These are phyloP conservation scores for Helianthus annuus DNA, from an alignment of 129 eudicot genomes.

Conservation along the genomic window DNA sequence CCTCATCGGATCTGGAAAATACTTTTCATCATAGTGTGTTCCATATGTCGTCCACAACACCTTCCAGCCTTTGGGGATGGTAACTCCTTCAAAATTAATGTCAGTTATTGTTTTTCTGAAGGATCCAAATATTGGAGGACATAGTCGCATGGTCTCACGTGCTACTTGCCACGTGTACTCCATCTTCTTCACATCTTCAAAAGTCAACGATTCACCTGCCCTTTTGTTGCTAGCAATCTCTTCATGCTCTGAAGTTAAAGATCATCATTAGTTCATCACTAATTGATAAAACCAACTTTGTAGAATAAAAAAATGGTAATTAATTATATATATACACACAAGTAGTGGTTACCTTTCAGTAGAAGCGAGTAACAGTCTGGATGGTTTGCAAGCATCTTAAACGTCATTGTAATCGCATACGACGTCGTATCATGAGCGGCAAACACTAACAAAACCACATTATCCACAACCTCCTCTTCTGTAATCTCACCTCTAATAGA, in stretches of 20 bases:
- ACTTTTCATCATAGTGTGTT: constrained; percentile 60
- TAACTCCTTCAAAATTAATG: constrained; percentile 64
- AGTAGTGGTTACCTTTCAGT: constrained; percentile 50
- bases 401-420: constrained; percentile 80
- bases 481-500: constrained; percentile 71
- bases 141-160: constrained; percentile 80
- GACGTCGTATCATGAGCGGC: constrained; percentile 94
- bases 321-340: background rate
- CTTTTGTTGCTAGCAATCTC: constrained; percentile 47
- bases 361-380: constrained; percentile 59
- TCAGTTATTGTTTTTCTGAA: constrained; percentile 70
- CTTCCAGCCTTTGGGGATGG: constrained; percentile 85
- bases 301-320: background rate
- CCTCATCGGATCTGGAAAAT: constrained; percentile 55
- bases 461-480: constrained; percentile 81
- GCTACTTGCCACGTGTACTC: constrained; percentile 87
- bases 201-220: constrained; percentile 43
- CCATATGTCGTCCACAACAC: constrained; percentile 86
- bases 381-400: constrained; percentile 72
- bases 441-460: constrained; percentile 74
- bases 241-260: constrained; percentile 51
- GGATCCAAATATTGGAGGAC: constrained; percentile 92
- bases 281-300: background rate
- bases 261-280: background rate
- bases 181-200: constrained; percentile 74